Base-by-base conservation (phyloP, 805 yeast species). In the Tetrapisispora pingtungensis region DNA sequence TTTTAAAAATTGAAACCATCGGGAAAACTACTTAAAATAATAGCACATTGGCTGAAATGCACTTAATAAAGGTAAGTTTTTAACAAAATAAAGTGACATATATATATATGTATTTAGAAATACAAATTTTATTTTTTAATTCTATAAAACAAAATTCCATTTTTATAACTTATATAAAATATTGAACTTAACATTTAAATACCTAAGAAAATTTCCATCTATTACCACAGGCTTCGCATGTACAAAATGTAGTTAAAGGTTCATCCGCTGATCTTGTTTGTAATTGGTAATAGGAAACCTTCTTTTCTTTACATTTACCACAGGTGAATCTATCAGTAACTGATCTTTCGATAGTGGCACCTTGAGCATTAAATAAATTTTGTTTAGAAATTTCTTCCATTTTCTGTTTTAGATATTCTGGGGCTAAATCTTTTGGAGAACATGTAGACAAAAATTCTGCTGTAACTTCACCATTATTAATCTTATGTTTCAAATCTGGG, bases 191-290 rank as follows among this genome's bases (percentile, higher is more conserved):
- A 24, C n/a, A 22, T 28, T 17, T 10, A 24, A n/a, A 10, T 19
- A 14, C 12, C 54, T 63, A 89, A 28, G 95, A 84, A 62, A 93
- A 93, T 67, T 93, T 93, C 98, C 98, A 93, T 65, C 97, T 78
- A 61, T 93, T 87, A 50, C 97, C 97, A 70, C 98, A 93, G 52
- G 78, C 86, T 59, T 89, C 97, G 70, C 98, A 93, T 3, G 96
- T 89, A 71, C 98, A 93, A 63, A 93, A 93, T 1, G 98, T 93
- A 7, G 98, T 93, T 58, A 93, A 75, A 47, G 98, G 98, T 67
- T 93, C 98, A 77, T 93, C 98, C 17, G 98, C 98, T 46, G 96
- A 85, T 67, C 98, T 75, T 30, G 98, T 93, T 72, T 93, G 98
- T 82, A 93, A 76, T 69, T 93, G 98, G 66, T 89, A 90, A 65